Conservation (phyloP, 2,329 filamentous ascomycete genomes). For the Neonectria neomacrospora region DNA sequence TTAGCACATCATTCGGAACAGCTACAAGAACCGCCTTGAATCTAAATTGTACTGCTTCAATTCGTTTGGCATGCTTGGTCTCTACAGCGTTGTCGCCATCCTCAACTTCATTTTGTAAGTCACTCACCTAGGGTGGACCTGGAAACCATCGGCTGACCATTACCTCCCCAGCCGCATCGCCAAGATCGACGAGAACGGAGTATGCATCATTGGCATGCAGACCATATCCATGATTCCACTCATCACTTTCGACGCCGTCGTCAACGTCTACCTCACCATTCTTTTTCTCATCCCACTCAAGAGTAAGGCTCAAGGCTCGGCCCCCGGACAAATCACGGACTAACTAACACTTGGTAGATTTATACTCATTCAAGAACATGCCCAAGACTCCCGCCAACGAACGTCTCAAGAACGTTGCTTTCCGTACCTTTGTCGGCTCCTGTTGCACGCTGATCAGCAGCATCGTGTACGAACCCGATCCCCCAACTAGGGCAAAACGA, state of each 20-base stretch:
- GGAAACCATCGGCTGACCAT: constrained; percentile 8
- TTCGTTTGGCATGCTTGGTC: constrained; percentile 64
- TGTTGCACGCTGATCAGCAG: constrained; percentile 67
- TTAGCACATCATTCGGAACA: constrained; percentile 68
- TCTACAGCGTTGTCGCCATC: constrained; percentile 60
- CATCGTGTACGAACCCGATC: constrained; percentile 58
- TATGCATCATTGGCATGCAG: constrained; percentile 72
- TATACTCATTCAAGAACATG: constrained; percentile 65
- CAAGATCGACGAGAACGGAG: constrained; percentile 62
- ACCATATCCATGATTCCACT: constrained; percentile 69
- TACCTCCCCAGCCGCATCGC: constrained; percentile 61
- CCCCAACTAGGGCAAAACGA: neutral
- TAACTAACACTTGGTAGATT: constrained; percentile 50
- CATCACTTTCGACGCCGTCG: constrained; percentile 68
- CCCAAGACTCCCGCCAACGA: constrained; percentile 53
- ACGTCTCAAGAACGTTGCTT: constrained; percentile 62
- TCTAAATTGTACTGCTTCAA: constrained; percentile 72
- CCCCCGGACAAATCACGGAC: too few relatives aligned
- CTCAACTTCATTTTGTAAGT: constrained; percentile 71
- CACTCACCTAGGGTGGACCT: neutral
- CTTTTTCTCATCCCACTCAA: constrained; percentile 71
- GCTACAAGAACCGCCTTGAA: constrained; percentile 60
- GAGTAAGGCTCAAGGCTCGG: constrained; percentile 51
- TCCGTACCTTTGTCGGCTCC: constrained; percentile 69
- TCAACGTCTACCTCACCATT: constrained; percentile 71